phyloP scores from a whole-genome alignment of 1,284 basidiomycete genomes.

The Cronartium quercuum region DNA sequence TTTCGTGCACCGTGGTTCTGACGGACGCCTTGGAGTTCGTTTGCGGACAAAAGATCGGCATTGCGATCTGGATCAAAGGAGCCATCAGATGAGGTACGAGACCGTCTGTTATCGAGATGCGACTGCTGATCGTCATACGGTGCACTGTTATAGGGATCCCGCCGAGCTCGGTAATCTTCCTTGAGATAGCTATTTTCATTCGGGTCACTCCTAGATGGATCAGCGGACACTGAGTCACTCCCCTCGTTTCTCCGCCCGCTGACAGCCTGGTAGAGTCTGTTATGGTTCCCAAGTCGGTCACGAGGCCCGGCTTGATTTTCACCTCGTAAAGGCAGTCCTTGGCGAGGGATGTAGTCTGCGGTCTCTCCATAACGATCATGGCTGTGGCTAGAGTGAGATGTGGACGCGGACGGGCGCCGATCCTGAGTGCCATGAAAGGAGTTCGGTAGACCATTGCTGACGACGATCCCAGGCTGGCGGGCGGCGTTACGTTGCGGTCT shows the following conservation, averaged over 20 bases:
- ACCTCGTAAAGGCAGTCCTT: background rate
- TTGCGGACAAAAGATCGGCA: slow-evolving; percentile 18
- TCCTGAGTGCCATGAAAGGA: background rate
- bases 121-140: background rate
- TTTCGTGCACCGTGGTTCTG: slow-evolving; percentile 27
- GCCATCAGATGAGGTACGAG: slow-evolving; percentile 15
- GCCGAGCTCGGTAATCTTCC: slow-evolving; percentile 25
- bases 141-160: slow-evolving; percentile 4
- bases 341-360: background rate
- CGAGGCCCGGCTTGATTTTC: background rate
- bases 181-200: slow-evolving; percentile 25
- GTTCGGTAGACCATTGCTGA: slow-evolving; percentile 13
- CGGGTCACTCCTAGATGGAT: background rate
- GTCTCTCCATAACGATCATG: slow-evolving; percentile 11
- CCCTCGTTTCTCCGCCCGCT: slow-evolving; percentile 5
- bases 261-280: slow-evolving; percentile 29
- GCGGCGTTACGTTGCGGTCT: slow-evolving; percentile 34
- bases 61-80: slow-evolving; percentile 30
- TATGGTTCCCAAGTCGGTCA: slow-evolving; percentile 14
- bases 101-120: background rate
- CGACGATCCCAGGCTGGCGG: slow-evolving; percentile 35
- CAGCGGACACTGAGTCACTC: background rate
- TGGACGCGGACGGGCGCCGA: background rate
- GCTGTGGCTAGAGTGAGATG: background rate
- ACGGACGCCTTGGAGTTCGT: slow-evolving; percentile 20